These are phyloP conservation scores for Lepiota brunneoincarnata DNA, from an alignment of 768 basidiomycete genomes.

Conservation along the genomic window DNA sequence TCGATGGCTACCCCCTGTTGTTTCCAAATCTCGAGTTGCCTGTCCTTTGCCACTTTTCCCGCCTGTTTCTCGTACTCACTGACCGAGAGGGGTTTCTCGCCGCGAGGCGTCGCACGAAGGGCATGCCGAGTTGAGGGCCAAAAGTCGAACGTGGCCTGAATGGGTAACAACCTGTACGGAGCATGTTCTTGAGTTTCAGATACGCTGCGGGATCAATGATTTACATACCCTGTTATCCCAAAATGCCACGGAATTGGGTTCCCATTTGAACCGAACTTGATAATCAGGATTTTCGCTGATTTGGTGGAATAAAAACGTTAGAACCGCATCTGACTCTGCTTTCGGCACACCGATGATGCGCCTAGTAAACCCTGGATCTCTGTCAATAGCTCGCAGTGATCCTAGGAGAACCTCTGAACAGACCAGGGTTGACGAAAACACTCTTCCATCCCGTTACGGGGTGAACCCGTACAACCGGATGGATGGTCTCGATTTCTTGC, in stretches of 20 bases:
- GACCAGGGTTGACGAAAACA: slow-evolving; percentile 77
- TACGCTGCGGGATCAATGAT: neutral
- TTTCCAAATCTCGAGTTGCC: slow-evolving; percentile 70
- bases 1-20: slow-evolving; percentile 52
- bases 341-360: slow-evolving; percentile 79
- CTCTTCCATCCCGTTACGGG: slow-evolving; percentile 85
- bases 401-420: slow-evolving; percentile 13
- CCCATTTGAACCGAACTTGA: slow-evolving; percentile 79
- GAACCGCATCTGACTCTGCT: slow-evolving; percentile 73
- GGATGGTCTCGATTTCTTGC: slow-evolving; percentile 63
- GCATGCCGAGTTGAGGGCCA: slow-evolving; percentile 78
- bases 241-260: slow-evolving; percentile 72
- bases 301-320: slow-evolving; percentile 68
- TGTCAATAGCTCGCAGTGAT: neutral
- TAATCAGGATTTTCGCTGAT: slow-evolving; percentile 70
- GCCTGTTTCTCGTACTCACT: slow-evolving; percentile 61
- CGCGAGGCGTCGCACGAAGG: slow-evolving; percentile 78
- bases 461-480: slow-evolving; percentile 82
- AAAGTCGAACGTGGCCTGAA: slow-evolving; percentile 80
- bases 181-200: neutral
- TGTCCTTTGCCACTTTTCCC: slow-evolving; percentile 71
- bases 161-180: slow-evolving; percentile 66
- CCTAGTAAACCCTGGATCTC: slow-evolving; percentile 64
- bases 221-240: slow-evolving; percentile 78
- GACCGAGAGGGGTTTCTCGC: slow-evolving; percentile 75